phyloP scores from a whole-genome alignment of 345 rosid species.

The Euclidium syriacum region DNA sequence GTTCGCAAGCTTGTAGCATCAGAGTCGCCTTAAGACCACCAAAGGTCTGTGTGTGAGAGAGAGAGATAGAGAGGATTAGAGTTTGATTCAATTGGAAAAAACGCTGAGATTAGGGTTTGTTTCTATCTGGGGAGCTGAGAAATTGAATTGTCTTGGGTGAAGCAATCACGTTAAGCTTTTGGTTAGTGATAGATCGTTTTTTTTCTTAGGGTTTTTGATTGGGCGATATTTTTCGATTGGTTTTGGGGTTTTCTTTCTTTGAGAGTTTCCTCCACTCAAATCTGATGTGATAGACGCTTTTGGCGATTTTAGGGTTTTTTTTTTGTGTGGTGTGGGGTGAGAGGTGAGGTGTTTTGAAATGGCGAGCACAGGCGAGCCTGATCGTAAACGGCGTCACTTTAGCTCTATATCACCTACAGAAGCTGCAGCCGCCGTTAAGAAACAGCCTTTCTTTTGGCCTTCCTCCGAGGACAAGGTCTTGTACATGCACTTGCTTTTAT shows the following conservation, averaged over 20 bases:
- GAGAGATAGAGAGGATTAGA: background rate
- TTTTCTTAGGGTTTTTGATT: constrained; percentile 21
- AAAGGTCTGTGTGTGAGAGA: background rate
- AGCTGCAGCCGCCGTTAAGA: constrained; percentile 55
- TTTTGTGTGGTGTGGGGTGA: no score
- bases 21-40: constrained; percentile 12
- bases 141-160: constrained; percentile 5
- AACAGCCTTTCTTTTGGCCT: constrained; percentile 59
- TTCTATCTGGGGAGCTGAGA: background rate
- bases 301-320: constrained; percentile 39
- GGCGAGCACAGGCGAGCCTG: constrained; percentile 95
- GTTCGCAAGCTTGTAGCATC: background rate
- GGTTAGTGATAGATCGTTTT: constrained; percentile 10
- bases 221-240: background rate
- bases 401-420: constrained; percentile 71
- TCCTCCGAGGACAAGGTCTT: constrained; percentile 70
- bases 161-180: constrained; percentile 21
- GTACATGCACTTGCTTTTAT: constrained; percentile 6
- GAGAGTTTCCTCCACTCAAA: background rate
- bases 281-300: constrained; percentile 27
- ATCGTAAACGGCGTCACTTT: constrained; percentile 79
- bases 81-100: constrained; percentile 1
- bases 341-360: constrained; percentile 37
- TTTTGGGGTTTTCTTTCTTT: background rate
- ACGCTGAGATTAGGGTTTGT: constrained; percentile 21